These are phyloP conservation scores for Tetracladium maxilliforme DNA, from an alignment of 2,329 filamentous ascomycete species.

Conservation along the genomic window DNA sequence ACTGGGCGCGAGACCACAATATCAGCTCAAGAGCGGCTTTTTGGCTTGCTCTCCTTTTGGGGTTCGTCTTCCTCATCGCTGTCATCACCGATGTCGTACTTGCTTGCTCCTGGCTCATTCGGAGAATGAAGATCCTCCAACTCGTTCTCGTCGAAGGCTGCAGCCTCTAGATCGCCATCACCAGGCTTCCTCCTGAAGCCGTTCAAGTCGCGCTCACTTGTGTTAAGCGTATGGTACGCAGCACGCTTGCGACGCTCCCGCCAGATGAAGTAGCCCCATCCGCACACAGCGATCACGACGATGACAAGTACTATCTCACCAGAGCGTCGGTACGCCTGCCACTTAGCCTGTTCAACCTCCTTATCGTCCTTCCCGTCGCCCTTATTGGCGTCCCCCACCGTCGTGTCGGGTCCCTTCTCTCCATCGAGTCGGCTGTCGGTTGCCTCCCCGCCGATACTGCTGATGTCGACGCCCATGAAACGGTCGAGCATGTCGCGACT, in stretches of 20 bases:
- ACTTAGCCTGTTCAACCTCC: conserved; percentile 51
- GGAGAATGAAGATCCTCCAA: conserved; percentile 43
- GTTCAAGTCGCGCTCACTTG: conserved; percentile 23
- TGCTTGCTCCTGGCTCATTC: conserved; percentile 24
- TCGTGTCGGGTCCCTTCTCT: conserved; percentile 50
- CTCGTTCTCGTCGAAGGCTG: conserved; percentile 51
- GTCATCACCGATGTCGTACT: conserved; percentile 10
- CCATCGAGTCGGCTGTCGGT: conserved; percentile 56
- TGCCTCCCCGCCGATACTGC: conserved; percentile 62
- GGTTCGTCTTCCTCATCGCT: conserved; percentile 8
- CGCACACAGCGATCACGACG: conserved; percentile 44
- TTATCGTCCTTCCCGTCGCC: conserved; percentile 48
- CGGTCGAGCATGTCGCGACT: conserved; percentile 94
- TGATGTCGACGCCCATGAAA: conserved; percentile 88
- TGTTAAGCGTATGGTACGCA: conserved; percentile 27
- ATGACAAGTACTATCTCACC: conserved; percentile 56
- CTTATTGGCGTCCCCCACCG: conserved; percentile 53
- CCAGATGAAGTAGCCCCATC: conserved; percentile 53
- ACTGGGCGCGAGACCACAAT: too few relatives aligned
- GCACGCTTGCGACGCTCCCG: conserved; percentile 38
- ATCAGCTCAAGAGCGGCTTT: too few relatives aligned
- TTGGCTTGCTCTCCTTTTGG: neutral
- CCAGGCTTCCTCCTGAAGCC: conserved; percentile 29
- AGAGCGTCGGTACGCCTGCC: conserved; percentile 58
- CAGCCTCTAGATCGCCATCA: conserved; percentile 42